These are phyloP conservation scores for Capsicum pubescens DNA, from an alignment of 257 asterid genomes.

Conservation along the genomic window DNA sequence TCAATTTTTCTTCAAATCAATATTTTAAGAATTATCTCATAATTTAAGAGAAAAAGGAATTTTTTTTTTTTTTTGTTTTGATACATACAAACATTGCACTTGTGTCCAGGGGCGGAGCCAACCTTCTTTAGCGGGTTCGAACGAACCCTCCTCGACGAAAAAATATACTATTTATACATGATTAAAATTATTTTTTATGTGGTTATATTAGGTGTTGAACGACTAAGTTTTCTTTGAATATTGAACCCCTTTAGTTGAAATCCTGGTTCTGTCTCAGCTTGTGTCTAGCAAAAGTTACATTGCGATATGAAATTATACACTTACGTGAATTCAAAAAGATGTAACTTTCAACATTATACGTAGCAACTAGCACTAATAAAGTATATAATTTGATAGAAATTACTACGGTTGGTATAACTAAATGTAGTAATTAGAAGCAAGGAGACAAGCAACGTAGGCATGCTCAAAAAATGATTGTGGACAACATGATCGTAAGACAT, in stretches of 20 bases:
- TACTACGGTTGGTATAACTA: neutral
- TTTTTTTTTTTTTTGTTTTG: too few species aligned
- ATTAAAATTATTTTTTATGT: too few species aligned
- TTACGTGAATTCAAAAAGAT: neutral
- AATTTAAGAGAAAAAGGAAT: neutral
- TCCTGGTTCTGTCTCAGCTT: too few species aligned
- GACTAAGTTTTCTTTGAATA: too few species aligned
- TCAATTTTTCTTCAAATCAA: neutral
- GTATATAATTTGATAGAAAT: neutral
- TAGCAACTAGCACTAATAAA: neutral
- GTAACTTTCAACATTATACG: neutral
- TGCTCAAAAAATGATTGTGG: slow-evolving; percentile 28
- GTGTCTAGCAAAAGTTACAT: neutral
- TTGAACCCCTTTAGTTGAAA: too few species aligned
- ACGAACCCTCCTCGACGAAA: too few species aligned
- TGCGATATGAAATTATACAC: neutral
- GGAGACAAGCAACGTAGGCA: neutral
- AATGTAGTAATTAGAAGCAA: neutral
- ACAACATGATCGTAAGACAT: slow-evolving; percentile 26
- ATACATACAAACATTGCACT: too few species aligned
- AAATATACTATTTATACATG: too few species aligned
- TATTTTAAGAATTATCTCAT: neutral
- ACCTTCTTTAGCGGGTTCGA: too few species aligned
- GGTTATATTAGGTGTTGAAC: too few species aligned
- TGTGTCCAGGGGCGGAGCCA: too few species aligned